phyloP scores from a whole-genome alignment of 2,329 filamentous ascomycete species.

The Nemania bipapillata region DNA sequence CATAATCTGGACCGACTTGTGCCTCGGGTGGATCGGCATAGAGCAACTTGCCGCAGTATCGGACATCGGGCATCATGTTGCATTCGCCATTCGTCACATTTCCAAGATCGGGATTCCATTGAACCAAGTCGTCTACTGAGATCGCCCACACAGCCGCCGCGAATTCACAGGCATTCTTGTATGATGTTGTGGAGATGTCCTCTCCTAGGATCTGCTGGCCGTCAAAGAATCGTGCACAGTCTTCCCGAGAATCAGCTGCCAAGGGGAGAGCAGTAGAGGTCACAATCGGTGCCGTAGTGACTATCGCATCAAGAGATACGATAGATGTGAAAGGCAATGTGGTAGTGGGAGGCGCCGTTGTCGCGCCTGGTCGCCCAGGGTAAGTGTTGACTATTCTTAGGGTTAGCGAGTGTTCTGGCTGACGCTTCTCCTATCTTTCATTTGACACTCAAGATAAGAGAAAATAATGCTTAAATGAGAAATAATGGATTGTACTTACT shows the following conservation, averaged over 20 bases:
- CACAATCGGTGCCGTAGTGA: neutral
- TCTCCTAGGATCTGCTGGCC: neutral
- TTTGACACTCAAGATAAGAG: neutral
- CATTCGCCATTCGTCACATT: slow-evolving; percentile 2
- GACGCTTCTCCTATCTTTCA: neutral
- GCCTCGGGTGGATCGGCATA: neutral
- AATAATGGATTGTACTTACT: neutral
- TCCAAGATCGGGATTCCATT: slow-evolving; percentile 1
- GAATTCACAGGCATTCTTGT: neutral
- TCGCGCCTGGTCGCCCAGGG: neutral
- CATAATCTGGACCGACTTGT: neutral
- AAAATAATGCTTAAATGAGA: neutral
- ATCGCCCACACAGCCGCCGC: neutral
- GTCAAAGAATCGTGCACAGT: slow-evolving; percentile 2
- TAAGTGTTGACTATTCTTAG: slow-evolving; percentile 7
- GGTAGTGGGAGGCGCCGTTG: neutral
- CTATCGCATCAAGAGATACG: neutral
- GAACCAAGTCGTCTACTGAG: neutral
- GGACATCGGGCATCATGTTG: neutral
- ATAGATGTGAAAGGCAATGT: neutral
- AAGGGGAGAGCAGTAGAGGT: neutral
- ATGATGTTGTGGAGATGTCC: neutral
- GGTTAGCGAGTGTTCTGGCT: neutral
- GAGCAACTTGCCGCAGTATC: slow-evolving; percentile 1
- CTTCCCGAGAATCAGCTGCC: neutral